Percentiles rank a stretch among this genome's conserved stretches.
Conservation (phyloP, 2,329 filamentous ascomycete genomes). For the Delphinella strobiligena region DNA sequence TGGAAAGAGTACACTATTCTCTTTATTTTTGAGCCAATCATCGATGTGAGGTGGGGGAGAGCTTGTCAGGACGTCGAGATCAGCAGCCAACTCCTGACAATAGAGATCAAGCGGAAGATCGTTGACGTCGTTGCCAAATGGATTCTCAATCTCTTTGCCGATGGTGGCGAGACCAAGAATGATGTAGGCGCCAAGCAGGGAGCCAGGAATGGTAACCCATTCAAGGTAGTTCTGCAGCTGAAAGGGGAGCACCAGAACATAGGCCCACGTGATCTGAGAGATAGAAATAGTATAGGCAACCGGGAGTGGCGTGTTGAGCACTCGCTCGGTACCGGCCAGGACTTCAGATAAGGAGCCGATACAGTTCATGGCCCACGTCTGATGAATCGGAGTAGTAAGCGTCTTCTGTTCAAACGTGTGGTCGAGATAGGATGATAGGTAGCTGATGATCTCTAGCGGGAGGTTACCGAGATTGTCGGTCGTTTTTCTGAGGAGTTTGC, state of each 20-base stretch:
- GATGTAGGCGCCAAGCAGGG: slow-evolving; percentile 59
- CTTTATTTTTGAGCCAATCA: slow-evolving; percentile 37
- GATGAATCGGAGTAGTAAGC: slow-evolving; percentile 45
- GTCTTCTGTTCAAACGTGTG: slow-evolving; percentile 44
- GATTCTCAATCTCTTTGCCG: slow-evolving; percentile 73
- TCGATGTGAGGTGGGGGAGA: slow-evolving; percentile 38
- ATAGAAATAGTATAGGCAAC: slow-evolving; percentile 77
- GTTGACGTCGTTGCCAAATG: slow-evolving; percentile 74
- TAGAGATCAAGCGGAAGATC: slow-evolving; percentile 66
- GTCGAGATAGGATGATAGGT: slow-evolving; percentile 57
- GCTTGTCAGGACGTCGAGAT: slow-evolving; percentile 62
- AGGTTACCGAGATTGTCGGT: slow-evolving; percentile 66
- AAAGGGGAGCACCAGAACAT: slow-evolving; percentile 70
- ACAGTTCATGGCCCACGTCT: slow-evolving; percentile 45
- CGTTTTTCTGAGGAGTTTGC: slow-evolving; percentile 63
- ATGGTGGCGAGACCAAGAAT: slow-evolving; percentile 65
- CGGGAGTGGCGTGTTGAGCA: slow-evolving; percentile 71
- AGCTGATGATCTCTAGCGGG: slow-evolving; percentile 68
- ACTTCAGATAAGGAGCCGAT: slow-evolving; percentile 59
- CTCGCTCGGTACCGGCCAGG: slow-evolving; percentile 60
- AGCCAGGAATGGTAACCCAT: slow-evolving; percentile 70
- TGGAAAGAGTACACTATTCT: slow-evolving; percentile 47
- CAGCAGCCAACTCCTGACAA: slow-evolving; percentile 61
- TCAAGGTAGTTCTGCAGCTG: slow-evolving; percentile 53
- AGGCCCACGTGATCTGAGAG: slow-evolving; percentile 76